Evolutionary conservation across 208 protist genomes (phyloP).

Genomic region (Endotrypanum monterogeii): DNA sequence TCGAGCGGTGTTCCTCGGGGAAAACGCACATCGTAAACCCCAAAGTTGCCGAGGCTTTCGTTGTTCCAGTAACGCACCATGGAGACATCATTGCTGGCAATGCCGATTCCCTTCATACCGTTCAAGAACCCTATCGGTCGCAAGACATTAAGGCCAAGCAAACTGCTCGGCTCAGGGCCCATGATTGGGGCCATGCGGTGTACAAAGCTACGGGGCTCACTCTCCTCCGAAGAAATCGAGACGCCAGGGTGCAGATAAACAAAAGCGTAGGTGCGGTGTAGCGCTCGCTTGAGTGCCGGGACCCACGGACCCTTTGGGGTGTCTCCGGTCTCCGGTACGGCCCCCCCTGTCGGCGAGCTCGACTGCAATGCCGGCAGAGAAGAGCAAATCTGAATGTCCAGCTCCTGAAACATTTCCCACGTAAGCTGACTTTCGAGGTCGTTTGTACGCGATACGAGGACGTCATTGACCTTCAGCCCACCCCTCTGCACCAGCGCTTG

Average conservation of each 20-base stretch:
- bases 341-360: not conserved
- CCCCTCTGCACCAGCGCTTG: constrained; percentile 42
- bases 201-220: constrained; percentile 83
- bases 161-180: constrained; percentile 26
- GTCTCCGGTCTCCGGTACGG: not conserved
- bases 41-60: constrained; percentile 85
- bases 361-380: constrained; percentile 32
- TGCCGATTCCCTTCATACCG: constrained; percentile 72
- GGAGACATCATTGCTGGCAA: constrained; percentile 84
- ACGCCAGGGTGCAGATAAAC: constrained; percentile 59
- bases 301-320: constrained; percentile 43
- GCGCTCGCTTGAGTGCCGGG: constrained; percentile 78
- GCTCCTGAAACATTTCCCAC: constrained; percentile 69
- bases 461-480: constrained; percentile 60
- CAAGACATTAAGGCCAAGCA: constrained; percentile 79
- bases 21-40: constrained; percentile 85
- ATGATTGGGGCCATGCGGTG: constrained; percentile 66
- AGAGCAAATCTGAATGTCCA: constrained; percentile 72
- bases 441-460: constrained; percentile 33
- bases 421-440: constrained; percentile 80
- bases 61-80: constrained; percentile 92
- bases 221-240: constrained; percentile 76
- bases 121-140: constrained; percentile 81
- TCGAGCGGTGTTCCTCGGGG: constrained; percentile 54
- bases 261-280: constrained; percentile 82